Base-by-base conservation (phyloP, 2,329 filamentous ascomycete genomes). In the Orbilia ellipsospora region DNA sequence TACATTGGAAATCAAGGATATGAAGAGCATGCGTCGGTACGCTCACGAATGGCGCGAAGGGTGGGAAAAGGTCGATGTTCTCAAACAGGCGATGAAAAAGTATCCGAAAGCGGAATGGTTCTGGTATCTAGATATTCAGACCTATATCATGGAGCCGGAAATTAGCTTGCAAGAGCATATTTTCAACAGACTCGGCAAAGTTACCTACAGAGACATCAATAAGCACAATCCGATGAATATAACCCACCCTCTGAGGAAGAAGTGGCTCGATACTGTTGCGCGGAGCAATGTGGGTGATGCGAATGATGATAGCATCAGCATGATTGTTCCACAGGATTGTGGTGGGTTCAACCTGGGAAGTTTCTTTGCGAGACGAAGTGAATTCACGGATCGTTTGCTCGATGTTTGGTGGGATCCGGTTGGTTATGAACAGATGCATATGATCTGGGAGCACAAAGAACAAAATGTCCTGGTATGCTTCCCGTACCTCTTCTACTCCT, bases 391-490 rank as follows among this genome's bases (percentile, higher is more conserved):
- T 80, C 90, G 93, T 3, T 84, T 99, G 16, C 87, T 99, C 42
- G 95, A 99, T 81, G 87, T 97, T 62, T 99, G 95, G 95, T 99
- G 95, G 95, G 95, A 99, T 80, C 95, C 95, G 0, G 94, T 98
- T 31, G 89, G 91, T 69, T 99, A 99, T 82, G 95, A 99, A 83
- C 95, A 99, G 83, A 96, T 93, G 82, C 95, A 99, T 82, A 97
- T 97, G 94, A 88, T 95, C 77, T 99, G 95, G 95, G 94, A 95
- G 81, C 95, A 99, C 85, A 98, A 98, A 82, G 95, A 99, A 82
- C 95, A 99, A 83, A 94, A 98, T 81, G 93, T 94, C 1, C 85
- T 99, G 50, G 79, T 80, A 75, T 51, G 78, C 60, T 8, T 28
- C 10, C 50, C 40, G n/a, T 48, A 2, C 36, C 20, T 36, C 57